phyloP scores from a whole-genome alignment of 768 basidiomycete species.

The Favolaschia claudopus region DNA sequence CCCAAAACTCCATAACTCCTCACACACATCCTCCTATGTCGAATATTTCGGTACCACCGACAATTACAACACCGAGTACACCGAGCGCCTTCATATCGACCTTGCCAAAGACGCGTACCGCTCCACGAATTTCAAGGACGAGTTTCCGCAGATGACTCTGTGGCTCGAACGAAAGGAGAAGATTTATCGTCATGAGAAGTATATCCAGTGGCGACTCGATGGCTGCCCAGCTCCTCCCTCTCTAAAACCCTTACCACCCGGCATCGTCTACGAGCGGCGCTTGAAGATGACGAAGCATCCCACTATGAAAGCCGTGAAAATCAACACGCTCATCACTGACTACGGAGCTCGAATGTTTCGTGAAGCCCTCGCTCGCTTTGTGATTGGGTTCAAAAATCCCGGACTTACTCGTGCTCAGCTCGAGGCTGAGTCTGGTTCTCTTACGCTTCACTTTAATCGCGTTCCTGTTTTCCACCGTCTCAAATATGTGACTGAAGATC shows the following conservation, averaged over 20 bases:
- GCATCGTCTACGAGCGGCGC: no score
- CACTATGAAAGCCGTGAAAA: constrained; percentile 31
- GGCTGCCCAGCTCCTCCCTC: neutral
- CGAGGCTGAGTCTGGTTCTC: constrained; percentile 27
- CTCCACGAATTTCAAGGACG: neutral
- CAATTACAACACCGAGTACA: constrained; percentile 11
- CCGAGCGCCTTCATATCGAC: neutral
- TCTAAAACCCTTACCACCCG: no score
- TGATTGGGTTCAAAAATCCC: constrained; percentile 32
- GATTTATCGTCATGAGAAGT: constrained; percentile 17
- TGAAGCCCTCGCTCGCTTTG: constrained; percentile 29
- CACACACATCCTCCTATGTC: constrained; percentile 38
- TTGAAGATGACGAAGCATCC: constrained; percentile 25
- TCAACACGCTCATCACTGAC: constrained; percentile 7
- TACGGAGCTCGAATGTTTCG: constrained; percentile 38
- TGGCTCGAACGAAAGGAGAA: constrained; percentile 39
- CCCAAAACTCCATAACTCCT: constrained; percentile 44
- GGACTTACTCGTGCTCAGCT: constrained; percentile 22
- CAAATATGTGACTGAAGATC: constrained; percentile 33
- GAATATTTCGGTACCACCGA: constrained; percentile 27
- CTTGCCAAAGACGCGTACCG: neutral
- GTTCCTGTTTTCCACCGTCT: constrained; percentile 44
- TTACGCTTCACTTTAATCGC: constrained; percentile 22
- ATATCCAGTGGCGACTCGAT: no score
- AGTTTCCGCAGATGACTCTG: constrained; percentile 35